Percentiles rank a stretch among this genome's conserved stretches.
Evolutionary conservation across 2,329 filamentous ascomycete genomes (phyloP).

Genomic region (Botrytis galanthina): DNA sequence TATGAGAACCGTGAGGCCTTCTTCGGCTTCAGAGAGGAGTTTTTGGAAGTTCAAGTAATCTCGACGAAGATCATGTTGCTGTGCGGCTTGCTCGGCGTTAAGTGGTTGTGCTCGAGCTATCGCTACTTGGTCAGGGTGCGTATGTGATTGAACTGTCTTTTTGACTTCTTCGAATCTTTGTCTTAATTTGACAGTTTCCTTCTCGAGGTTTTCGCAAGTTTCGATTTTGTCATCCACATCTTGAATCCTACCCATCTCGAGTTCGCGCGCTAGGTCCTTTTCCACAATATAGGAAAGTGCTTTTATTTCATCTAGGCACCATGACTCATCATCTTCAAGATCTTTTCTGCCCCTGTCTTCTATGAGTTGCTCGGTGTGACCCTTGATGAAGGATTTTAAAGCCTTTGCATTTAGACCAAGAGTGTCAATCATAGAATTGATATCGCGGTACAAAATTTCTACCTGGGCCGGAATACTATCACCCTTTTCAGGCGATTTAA

Average conservation of each 20-base stretch:
- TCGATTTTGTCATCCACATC: conserved; percentile 67
- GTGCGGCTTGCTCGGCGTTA: conserved; percentile 77
- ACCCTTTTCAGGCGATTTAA: conserved; percentile 44
- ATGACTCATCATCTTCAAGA: conserved; percentile 65
- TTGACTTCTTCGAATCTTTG: conserved; percentile 76
- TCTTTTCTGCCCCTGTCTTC: conserved; percentile 62
- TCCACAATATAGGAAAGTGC: conserved; percentile 65
- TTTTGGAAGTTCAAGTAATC: conserved; percentile 73
- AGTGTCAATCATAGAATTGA: conserved; percentile 93
- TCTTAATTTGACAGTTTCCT: conserved; percentile 69
- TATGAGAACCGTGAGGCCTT: conserved; percentile 74
- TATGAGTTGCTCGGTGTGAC: conserved; percentile 58
- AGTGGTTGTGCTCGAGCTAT: conserved; percentile 68
- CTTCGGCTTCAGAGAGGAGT: conserved; percentile 74
- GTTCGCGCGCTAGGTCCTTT: conserved; percentile 58
- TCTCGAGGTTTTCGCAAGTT: conserved; percentile 63
- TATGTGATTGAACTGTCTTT: conserved; percentile 67
- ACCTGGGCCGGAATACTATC: conserved; percentile 62
- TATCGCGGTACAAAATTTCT: conserved; percentile 71
- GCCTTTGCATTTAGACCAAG: conserved; percentile 80
- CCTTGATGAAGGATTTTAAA: conserved; percentile 57
- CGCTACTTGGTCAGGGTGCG: conserved; percentile 66
- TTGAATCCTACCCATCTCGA: conserved; percentile 67
- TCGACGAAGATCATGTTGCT: conserved; percentile 79
- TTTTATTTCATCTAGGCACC: conserved; percentile 73